Percentiles rank a stretch among this genome's conserved stretches.
phyloP scores from a whole-genome alignment of 345 rosid species.

The Syzygium oleosum region DNA sequence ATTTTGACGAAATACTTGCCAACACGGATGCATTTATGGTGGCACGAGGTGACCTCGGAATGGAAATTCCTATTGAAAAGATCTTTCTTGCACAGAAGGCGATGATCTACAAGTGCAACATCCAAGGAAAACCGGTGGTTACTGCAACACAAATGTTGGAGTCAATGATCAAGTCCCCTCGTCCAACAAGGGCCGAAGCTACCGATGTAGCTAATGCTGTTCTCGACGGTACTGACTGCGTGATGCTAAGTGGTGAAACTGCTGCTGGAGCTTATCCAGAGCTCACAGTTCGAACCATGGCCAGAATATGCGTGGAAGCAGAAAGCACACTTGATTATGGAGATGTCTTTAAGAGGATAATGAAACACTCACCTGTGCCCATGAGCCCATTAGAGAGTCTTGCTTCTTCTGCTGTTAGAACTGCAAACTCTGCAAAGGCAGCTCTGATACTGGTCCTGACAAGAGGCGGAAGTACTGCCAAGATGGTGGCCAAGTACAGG shows the following conservation, averaged over 20 bases:
- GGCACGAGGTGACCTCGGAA: slow-evolving; percentile 96
- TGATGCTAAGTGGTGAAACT: slow-evolving; percentile 96
- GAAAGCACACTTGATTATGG: slow-evolving; percentile 87
- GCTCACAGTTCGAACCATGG: slow-evolving; percentile 86
- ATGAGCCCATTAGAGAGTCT: slow-evolving; percentile 94
- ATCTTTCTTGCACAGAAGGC: slow-evolving; percentile 96
- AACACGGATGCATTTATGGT: slow-evolving; percentile 97
- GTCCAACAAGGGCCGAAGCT: slow-evolving; percentile 97
- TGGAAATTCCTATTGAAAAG: slow-evolving; percentile 98
- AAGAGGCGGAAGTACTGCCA: slow-evolving; percentile 94
- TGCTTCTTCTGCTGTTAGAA: slow-evolving; percentile 87
- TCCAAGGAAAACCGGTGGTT: slow-evolving; percentile 92
- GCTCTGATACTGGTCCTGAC: slow-evolving; percentile 80
- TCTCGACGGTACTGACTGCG: slow-evolving; percentile 90
- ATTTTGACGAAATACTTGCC: slow-evolving; percentile 82
- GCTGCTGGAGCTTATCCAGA: slow-evolving; percentile 99
- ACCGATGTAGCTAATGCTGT: slow-evolving; percentile 98
- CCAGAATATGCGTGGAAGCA: slow-evolving; percentile 84
- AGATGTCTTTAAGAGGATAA: slow-evolving; percentile 75
- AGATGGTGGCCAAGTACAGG: slow-evolving; percentile 91
- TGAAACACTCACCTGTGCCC: slow-evolving; percentile 81
- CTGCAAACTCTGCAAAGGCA: slow-evolving; percentile 83
- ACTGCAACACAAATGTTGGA: slow-evolving; percentile 92
- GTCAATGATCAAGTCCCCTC: slow-evolving; percentile 96
- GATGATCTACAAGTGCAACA: slow-evolving; percentile 98